A percentile compares a stretch with the other conserved stretches of the same genome.
Evolutionary conservation across 345 rosid species (phyloP).

Genomic region (Eucalyptus marginata): DNA sequence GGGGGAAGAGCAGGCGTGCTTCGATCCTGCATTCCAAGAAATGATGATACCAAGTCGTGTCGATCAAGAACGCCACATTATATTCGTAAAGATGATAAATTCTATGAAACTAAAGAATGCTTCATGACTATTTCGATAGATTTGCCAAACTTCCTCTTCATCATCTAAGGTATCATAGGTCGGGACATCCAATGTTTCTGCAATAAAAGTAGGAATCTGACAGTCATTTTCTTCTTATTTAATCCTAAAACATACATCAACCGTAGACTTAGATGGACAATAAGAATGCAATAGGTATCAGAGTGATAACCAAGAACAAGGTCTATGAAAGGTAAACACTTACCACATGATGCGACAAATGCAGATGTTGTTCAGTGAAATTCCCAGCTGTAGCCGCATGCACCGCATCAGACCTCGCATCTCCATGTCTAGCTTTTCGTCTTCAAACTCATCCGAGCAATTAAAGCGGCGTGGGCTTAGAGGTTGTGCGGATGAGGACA

Average conservation of each 20-base stretch:
- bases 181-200: background rate
- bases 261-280: background rate
- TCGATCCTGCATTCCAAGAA: constrained; percentile 31
- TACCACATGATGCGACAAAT: too few relatives aligned
- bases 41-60: background rate
- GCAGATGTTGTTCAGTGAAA: too few relatives aligned
- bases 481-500: background rate
- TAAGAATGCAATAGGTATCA: background rate
- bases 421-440: background rate
- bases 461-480: background rate
- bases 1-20: constrained; percentile 63
- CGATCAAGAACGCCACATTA: background rate
- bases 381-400: background rate
- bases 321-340: background rate
- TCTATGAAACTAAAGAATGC: background rate
- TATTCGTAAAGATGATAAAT: background rate
- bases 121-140: background rate
- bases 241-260: background rate
- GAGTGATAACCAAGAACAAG: background rate
- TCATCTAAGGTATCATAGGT: background rate
- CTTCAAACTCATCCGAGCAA: background rate
- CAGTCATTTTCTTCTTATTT: constrained; percentile 31
- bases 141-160: background rate
- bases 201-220: constrained; percentile 4
- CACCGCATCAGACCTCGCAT: background rate